Percentiles rank a stretch among this genome's conserved stretches.
Conservation (phyloP, 805 yeast species). For the Metschnikowia anglica region DNA sequence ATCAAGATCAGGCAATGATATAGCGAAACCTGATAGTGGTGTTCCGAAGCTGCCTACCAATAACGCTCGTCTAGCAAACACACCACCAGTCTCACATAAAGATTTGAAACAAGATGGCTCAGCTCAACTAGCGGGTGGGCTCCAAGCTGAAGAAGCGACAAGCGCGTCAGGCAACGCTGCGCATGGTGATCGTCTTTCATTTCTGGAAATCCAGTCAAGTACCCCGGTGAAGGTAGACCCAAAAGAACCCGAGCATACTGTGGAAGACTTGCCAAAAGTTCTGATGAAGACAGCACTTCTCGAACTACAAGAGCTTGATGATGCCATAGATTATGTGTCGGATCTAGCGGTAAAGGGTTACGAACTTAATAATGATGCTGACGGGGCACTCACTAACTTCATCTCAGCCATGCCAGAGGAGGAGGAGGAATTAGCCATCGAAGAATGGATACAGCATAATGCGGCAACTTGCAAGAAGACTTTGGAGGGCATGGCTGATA, state of each 20-base stretch:
- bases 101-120: too few relatives aligned
- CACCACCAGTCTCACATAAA: too few relatives aligned
- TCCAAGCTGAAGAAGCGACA: not conserved
- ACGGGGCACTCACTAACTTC: slow-evolving; percentile 63
- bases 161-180: not conserved
- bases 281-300: slow-evolving; percentile 7
- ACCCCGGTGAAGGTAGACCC: slow-evolving; percentile 13
- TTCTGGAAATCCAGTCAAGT: slow-evolving; percentile 15
- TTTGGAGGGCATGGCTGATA: slow-evolving; percentile 46
- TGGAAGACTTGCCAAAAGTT: not conserved
- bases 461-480: slow-evolving; percentile 54
- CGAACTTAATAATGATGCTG: slow-evolving; percentile 57
- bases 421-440: slow-evolving; percentile 67
- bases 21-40: too few relatives aligned
- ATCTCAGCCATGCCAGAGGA: slow-evolving; percentile 67
- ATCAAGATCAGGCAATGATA: not conserved
- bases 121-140: not conserved
- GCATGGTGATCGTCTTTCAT: slow-evolving; percentile 7
- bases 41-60: too few relatives aligned
- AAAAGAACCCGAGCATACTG: too few relatives aligned
- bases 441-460: slow-evolving; percentile 62
- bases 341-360: slow-evolving; percentile 36
- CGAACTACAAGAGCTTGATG: slow-evolving; percentile 27
- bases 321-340: slow-evolving; percentile 35
- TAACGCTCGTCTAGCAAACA: too few relatives aligned